Percentiles rank a stretch among this genome's conserved stretches.
These are phyloP conservation scores for Penicillium vulpinum DNA, from an alignment of 2,329 filamentous ascomycete species.

Conservation along the genomic window DNA sequence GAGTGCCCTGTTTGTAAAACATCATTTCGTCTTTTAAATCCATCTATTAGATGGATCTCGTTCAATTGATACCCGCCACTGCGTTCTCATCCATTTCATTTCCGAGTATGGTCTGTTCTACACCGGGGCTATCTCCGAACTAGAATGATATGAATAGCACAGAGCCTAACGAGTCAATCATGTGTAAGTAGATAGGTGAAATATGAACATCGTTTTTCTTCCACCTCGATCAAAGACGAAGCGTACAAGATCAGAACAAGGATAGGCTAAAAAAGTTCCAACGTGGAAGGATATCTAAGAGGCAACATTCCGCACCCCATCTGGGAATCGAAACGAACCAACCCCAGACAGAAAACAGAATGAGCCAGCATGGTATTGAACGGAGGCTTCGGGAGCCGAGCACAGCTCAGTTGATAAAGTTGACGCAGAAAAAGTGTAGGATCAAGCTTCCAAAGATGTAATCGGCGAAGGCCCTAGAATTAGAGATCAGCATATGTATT, in stretches of 20 bases:
- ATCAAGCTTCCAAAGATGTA: conserved; percentile 93
- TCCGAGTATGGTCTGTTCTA: background rate
- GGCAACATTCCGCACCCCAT: background rate
- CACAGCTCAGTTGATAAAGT: conserved; percentile 87
- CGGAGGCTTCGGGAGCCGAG: background rate
- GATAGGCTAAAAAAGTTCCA: background rate
- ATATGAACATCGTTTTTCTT: conserved; percentile 2
- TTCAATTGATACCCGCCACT: conserved; percentile 14
- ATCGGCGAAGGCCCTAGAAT: conserved; percentile 83
- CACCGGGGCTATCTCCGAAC: background rate
- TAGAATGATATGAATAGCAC: background rate
- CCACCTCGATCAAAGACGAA: background rate
- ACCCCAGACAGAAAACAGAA: conserved; percentile 7
- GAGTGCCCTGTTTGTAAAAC: background rate
- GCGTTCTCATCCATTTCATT: background rate
- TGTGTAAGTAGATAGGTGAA: background rate
- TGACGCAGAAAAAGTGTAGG: conserved; percentile 97
- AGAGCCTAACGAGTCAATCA: background rate
- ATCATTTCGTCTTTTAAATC: conserved; percentile 1
- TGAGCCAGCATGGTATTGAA: background rate
- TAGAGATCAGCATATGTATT: background rate
- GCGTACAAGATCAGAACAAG: background rate
- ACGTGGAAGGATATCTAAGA: background rate
- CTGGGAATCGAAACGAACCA: conserved; percentile 3
- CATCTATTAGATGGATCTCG: conserved; percentile 2